These are phyloP conservation scores for Pleomassaria siparia DNA, from an alignment of 2,329 filamentous ascomycete species.

Conservation along the genomic window DNA sequence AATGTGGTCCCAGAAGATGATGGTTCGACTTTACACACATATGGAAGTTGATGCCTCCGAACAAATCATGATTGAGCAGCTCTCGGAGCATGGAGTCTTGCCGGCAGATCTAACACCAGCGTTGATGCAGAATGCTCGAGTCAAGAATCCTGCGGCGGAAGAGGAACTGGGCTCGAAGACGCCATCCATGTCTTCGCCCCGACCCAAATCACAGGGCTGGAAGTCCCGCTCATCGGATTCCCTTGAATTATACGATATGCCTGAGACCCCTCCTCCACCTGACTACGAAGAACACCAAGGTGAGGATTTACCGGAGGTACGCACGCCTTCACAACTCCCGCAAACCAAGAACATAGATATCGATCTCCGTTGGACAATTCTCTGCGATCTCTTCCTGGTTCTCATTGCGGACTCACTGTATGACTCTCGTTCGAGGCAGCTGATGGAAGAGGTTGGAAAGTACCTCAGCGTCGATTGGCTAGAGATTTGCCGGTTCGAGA, in stretches of 20 bases:
- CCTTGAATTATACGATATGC: constrained; percentile 29
- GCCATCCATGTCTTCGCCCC: constrained; percentile 36
- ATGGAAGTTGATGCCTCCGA: constrained; percentile 94
- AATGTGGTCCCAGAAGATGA: constrained; percentile 99
- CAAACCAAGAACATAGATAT: constrained; percentile 86
- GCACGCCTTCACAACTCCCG: constrained; percentile 79
- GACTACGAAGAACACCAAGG: constrained; percentile 63
- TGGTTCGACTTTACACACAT: constrained; percentile 89
- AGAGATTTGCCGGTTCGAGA: constrained; percentile 95
- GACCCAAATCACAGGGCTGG: constrained; percentile 20
- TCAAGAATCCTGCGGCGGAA: constrained; percentile 86
- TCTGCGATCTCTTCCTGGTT: constrained; percentile 93
- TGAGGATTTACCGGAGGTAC: constrained; percentile 75
- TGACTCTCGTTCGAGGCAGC: constrained; percentile 79
- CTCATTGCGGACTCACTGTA: constrained; percentile 96
- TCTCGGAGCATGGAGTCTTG: constrained; percentile 87
- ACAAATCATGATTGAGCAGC: constrained; percentile 98
- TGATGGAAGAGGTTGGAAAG: constrained; percentile 80
- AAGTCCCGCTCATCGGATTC: constrained; percentile 37
- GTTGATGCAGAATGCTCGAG: constrained; percentile 87
- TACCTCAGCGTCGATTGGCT: constrained; percentile 83
- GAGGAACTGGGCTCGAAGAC: constrained; percentile 32
- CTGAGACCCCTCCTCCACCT: constrained; percentile 54
- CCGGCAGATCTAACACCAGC: constrained; percentile 80
- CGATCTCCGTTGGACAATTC: constrained; percentile 92